Evolutionary conservation across 371 early-diverging fungal species (phyloP), one percentile per base, ranked within the genome.

Genomic region (Lichtheimia ornata): DNA sequence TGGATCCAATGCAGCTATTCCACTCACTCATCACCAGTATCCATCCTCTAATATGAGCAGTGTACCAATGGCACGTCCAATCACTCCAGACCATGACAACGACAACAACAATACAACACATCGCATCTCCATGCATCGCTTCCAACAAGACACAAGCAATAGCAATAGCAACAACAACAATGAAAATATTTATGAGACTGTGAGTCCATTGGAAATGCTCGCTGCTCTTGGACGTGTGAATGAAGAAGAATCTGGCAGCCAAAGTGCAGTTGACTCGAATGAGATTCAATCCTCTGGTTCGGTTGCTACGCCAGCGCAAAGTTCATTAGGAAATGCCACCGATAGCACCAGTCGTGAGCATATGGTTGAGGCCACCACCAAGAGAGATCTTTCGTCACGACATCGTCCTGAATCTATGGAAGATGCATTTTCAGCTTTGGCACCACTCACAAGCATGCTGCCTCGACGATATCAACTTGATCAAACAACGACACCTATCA

Each of bases 1-100:
- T 18, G 56, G 35, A 43, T 44, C 49, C 27, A 52, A 55, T 45
- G n/a, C 67, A 53, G 35, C 35, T 2, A 47, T 74, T 28, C 65
- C 71, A 25, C 57, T 68, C 3, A 64, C 66, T 20, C 72, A 77
- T 49, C 70, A 69, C 20, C 76, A 75, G 60, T 71, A 78, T 24
- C 78, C 78, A 25, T 77, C 78, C 2, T 74, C 74, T 22, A 71
- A 67, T 17, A 45, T 71, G 22, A 74, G 69, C 47, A 63, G 63
- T 43, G 75, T 73, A 55, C 81, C 77, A 14, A 58, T 79, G 11
- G 81, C 81, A 3, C 64, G 73, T 56, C 61, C 75, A 2, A 70
- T 73, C n/a, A 63, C 65, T 7, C 59, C 73, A 47, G 44, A 58
- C 35, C 13, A 62, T 17, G 28, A 64, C 56, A 43, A 59, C 62